Conservation (phyloP, 2,329 filamentous ascomycete genomes). For the Diplodia intermedia region DNA sequence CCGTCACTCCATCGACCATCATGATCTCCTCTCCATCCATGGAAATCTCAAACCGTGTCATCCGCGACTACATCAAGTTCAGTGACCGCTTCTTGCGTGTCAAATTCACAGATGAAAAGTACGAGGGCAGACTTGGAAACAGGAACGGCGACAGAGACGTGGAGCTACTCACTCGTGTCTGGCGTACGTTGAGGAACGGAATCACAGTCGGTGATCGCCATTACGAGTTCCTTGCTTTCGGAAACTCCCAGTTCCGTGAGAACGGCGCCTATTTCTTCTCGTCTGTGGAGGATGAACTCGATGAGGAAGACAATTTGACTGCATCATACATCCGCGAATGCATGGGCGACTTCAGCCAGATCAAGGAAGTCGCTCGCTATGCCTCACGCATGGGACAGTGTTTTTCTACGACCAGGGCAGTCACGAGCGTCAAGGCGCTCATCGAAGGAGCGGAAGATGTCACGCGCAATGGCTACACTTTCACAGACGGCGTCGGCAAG, state of each 20-base stretch:
- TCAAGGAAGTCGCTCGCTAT: conserved; percentile 85
- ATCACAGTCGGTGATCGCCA: conserved; percentile 81
- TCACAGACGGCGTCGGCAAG: conserved; percentile 92
- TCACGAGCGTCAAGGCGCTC: conserved; percentile 53
- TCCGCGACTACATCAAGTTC: conserved; percentile 72
- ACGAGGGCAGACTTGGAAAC: conserved; percentile 49
- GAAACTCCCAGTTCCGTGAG: conserved; percentile 93
- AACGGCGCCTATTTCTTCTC: conserved; percentile 94
- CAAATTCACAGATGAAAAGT: conserved; percentile 84
- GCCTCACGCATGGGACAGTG: conserved; percentile 90
- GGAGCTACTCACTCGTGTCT: conserved; percentile 66
- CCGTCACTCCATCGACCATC: conserved; percentile 83
- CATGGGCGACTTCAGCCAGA: conserved; percentile 87
- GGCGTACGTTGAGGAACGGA: conserved; percentile 65
- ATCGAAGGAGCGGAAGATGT: conserved; percentile 72
- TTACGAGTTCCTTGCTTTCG: conserved; percentile 91
- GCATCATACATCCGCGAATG: conserved; percentile 69
- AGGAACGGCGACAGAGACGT: conserved; percentile 41
- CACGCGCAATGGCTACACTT: conserved; percentile 70
- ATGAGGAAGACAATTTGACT: conserved; percentile 57
- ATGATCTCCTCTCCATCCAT: conserved; percentile 78
- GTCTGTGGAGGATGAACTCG: conserved; percentile 68
- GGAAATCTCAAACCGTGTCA: conserved; percentile 86
- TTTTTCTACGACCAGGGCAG: conserved; percentile 86
- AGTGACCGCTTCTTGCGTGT: conserved; percentile 86